Evolutionary conservation across 2,329 filamentous ascomycete species (phyloP).

Genomic region (Ampelomyces quisqualis): DNA sequence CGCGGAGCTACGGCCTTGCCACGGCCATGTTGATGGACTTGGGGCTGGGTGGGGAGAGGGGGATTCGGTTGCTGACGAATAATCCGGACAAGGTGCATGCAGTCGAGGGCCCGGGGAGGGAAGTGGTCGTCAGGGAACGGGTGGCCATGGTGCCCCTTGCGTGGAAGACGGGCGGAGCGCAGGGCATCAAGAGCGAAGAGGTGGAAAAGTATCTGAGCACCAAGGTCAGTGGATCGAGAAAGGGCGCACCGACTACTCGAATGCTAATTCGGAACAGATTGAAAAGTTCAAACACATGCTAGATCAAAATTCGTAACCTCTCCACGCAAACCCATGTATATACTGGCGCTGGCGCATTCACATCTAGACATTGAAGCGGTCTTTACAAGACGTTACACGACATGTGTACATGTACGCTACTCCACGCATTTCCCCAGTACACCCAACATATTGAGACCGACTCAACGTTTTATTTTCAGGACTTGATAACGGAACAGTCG

Average conservation of each 20-base stretch:
- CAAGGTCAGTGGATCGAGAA: slow-evolving; percentile 63
- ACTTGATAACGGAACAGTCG: too few species aligned
- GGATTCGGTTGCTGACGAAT: slow-evolving; percentile 85
- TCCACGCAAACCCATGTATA: too few species aligned
- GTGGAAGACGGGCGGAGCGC: slow-evolving; percentile 76
- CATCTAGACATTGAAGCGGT: too few species aligned
- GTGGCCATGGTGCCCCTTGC: slow-evolving; percentile 95
- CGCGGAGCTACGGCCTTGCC: slow-evolving; percentile 90
- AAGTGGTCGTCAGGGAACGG: slow-evolving; percentile 83
- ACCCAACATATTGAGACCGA: too few species aligned
- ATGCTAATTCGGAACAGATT: slow-evolving; percentile 39
- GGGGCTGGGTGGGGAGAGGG: slow-evolving; percentile 65
- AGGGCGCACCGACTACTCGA: slow-evolving; percentile 12
- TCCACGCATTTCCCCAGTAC: too few species aligned
- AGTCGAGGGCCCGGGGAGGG: slow-evolving; percentile 85
- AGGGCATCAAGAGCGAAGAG: slow-evolving; percentile 82
- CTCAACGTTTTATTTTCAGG: too few species aligned
- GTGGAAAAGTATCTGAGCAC: slow-evolving; percentile 93
- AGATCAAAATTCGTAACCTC: too few species aligned
- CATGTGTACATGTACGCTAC: too few species aligned
- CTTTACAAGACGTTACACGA: too few species aligned
- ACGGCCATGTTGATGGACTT: slow-evolving; percentile 92
- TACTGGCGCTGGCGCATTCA: too few species aligned
- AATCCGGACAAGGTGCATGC: slow-evolving; percentile 97
- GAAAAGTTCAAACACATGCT: slow-evolving; percentile 58